phyloP scores from a whole-genome alignment of 139 green algal species.

The Chlorella sorokiniana region DNA sequence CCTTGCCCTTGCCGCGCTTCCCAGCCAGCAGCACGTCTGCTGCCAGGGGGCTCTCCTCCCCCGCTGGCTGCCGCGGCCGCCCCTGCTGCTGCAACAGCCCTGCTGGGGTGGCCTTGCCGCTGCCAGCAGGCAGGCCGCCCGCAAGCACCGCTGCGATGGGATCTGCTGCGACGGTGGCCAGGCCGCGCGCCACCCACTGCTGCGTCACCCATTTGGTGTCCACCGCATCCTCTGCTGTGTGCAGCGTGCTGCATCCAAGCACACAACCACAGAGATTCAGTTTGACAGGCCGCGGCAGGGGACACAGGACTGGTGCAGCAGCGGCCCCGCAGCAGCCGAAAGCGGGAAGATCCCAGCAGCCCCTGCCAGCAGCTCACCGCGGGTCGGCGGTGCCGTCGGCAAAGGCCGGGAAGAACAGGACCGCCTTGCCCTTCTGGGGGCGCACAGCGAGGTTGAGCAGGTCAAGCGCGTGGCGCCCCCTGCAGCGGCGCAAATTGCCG shows the following conservation, averaged over 20 bases:
- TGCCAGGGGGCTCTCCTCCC: background rate
- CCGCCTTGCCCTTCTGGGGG: conserved; percentile 58
- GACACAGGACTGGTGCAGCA: too few species aligned
- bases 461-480: conserved; percentile 71
- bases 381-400: conserved; percentile 63
- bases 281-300: background rate
- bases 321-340: background rate
- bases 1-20: conserved; percentile 31
- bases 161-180: background rate
- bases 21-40: conserved; percentile 3
- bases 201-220: conserved; percentile 78
- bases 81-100: background rate
- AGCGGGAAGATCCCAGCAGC: background rate
- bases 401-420: conserved; percentile 83
- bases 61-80: background rate
- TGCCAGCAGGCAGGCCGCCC: background rate
- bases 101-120: background rate
- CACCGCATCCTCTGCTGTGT: conserved; percentile 71
- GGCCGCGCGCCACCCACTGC: conserved; percentile 69
- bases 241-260: conserved; percentile 53
- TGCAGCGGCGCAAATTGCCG: background rate
- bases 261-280: background rate
- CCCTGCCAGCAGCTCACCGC: conserved; percentile 5
- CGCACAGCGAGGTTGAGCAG: conserved; percentile 63
- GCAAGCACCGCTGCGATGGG: background rate